Percentiles rank a stretch among this genome's conserved stretches.
These are phyloP conservation scores for Dovyalis caffra DNA, from an alignment of 345 rosid genomes.

Conservation along the genomic window DNA sequence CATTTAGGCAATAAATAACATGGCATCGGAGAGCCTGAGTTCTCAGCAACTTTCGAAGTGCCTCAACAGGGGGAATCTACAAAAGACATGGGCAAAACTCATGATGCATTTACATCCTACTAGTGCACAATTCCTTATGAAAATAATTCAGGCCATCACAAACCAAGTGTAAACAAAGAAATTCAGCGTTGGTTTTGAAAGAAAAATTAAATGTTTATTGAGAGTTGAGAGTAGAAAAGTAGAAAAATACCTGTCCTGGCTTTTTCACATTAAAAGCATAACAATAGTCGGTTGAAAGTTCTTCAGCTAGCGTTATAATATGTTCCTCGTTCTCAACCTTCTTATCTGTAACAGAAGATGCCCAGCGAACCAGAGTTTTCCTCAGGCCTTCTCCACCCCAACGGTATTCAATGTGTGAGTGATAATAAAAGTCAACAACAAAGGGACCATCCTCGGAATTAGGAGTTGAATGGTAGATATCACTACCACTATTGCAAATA, in stretches of 20 bases:
- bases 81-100: slow-evolving; percentile 3
- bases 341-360: slow-evolving; percentile 50
- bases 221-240: background rate
- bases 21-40: slow-evolving; percentile 90
- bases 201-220: background rate
- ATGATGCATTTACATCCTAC: background rate
- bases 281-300: slow-evolving; percentile 83
- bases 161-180: background rate
- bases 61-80: slow-evolving; percentile 80
- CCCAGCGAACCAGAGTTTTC: slow-evolving; percentile 93
- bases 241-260: slow-evolving; percentile 68
- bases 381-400: slow-evolving; percentile 99
- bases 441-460: slow-evolving; percentile 66
- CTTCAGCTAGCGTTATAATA: slow-evolving; percentile 65
- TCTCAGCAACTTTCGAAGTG: slow-evolving; percentile 75
- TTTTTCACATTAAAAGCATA: slow-evolving; percentile 68
- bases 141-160: background rate
- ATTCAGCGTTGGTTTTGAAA: slow-evolving; percentile 5
- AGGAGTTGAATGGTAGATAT: slow-evolving; percentile 74
- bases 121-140: background rate
- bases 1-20: slow-evolving; percentile 75
- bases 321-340: slow-evolving; percentile 50
- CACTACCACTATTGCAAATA: slow-evolving; percentile 92
- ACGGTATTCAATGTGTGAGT: slow-evolving; percentile 87
- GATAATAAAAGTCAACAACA: slow-evolving; percentile 85